Evolutionary conservation across 2,329 filamentous ascomycete species (phyloP).

Genomic region (Helotiales sp.): DNA sequence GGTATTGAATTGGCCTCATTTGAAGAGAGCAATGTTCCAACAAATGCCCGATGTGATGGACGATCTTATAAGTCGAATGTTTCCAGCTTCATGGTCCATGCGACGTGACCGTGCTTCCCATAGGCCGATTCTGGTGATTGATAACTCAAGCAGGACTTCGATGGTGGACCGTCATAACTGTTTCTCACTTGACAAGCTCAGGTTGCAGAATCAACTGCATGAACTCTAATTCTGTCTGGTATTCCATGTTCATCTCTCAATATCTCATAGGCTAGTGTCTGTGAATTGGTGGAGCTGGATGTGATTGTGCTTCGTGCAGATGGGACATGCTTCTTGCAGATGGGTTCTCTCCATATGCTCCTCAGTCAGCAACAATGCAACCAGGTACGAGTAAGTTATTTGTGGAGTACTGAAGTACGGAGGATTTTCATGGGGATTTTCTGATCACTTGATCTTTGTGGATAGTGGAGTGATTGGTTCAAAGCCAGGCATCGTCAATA

Average conservation of each 20-base stretch:
- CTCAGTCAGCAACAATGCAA: conserved; percentile 4
- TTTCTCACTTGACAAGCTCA: background rate
- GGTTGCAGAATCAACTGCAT: conserved; percentile 1
- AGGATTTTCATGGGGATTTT: background rate
- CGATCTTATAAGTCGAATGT: conserved; percentile 4
- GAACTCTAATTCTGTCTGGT: conserved; percentile 1
- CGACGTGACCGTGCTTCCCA: conserved; percentile 6
- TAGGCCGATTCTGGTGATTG: conserved; percentile 1
- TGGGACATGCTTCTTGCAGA: background rate
- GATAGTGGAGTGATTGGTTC: background rate
- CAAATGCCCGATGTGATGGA: background rate
- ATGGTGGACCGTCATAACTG: background rate
- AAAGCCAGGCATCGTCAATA: conserved; percentile 8
- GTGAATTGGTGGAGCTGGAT: conserved; percentile 1
- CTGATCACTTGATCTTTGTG: conserved; percentile 1
- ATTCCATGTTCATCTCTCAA: background rate
- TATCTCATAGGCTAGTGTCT: background rate
- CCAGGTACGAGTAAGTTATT: background rate
- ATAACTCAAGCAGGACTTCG: background rate
- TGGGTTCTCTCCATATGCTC: background rate
- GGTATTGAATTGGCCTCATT: conserved; percentile 10
- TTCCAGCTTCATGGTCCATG: background rate
- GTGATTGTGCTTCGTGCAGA: conserved; percentile 6
- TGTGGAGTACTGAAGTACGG: background rate
- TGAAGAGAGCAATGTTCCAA: conserved; percentile 4